These are phyloP conservation scores for Erythrophleum fordii DNA, from an alignment of 306 rosid species.

Conservation along the genomic window DNA sequence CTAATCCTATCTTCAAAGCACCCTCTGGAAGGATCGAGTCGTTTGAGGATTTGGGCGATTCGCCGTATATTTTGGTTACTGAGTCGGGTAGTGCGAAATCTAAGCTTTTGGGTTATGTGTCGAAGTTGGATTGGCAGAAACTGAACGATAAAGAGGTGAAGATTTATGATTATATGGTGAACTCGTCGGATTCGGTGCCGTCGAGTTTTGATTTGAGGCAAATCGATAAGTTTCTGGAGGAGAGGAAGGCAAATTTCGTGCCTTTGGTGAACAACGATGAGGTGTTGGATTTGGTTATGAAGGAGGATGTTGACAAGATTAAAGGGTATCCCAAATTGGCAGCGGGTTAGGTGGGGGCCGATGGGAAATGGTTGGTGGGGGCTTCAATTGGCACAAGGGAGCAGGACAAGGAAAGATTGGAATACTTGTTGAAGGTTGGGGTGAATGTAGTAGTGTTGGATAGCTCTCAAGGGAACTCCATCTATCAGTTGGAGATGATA, in stretches of 20 bases:
- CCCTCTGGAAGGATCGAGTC: conserved; percentile 52
- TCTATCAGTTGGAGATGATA: conserved; percentile 86
- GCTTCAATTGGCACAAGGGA: conserved; percentile 92
- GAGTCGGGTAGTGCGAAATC: conserved; percentile 54
- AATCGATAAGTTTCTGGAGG: conserved; percentile 46
- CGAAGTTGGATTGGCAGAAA: conserved; percentile 52
- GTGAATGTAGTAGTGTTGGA: conserved; percentile 82
- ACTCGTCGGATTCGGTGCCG: conserved; percentile 43
- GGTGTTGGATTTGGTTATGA: conserved; percentile 65
- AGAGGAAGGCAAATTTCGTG: conserved; percentile 48
- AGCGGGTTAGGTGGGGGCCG: conserved; percentile 61
- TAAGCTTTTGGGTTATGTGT: conserved; percentile 65
- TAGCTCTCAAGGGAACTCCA: conserved; percentile 94
- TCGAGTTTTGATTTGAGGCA: conserved; percentile 56
- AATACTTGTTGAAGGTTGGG: conserved; percentile 79
- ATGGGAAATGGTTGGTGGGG: conserved; percentile 81
- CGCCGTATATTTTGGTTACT: conserved; percentile 67
- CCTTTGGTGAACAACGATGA: conserved; percentile 53
- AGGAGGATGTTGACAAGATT: conserved; percentile 72
- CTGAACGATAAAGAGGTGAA: conserved; percentile 46
- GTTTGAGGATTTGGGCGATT: conserved; percentile 48
- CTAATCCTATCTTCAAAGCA: conserved; percentile 56
- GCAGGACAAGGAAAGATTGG: conserved; percentile 76
- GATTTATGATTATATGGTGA: conserved; percentile 58
- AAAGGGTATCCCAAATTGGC: conserved; percentile 71